Conservation (phyloP, 2,329 filamentous ascomycete species). For the Atkinsonella texensis region DNA sequence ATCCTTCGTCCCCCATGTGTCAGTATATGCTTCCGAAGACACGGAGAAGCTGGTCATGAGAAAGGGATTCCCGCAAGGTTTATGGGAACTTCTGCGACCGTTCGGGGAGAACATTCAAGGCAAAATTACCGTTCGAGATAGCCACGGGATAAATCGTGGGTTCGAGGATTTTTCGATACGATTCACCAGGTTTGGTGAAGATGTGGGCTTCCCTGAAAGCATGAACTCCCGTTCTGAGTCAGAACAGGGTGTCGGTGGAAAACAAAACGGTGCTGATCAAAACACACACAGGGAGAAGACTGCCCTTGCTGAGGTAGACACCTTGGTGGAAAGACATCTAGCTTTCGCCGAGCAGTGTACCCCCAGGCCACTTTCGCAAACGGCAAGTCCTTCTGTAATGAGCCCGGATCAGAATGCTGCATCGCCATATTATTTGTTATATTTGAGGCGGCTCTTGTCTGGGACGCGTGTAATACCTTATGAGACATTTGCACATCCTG, state of each 20-base stretch:
- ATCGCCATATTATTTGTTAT: slow-evolving; percentile 76
- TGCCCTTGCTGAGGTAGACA: slow-evolving; percentile 56
- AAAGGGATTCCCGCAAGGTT: slow-evolving; percentile 73
- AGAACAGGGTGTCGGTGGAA: slow-evolving; percentile 26
- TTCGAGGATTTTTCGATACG: slow-evolving; percentile 87
- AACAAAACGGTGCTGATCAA: slow-evolving; percentile 15
- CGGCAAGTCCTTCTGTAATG: slow-evolving; percentile 26
- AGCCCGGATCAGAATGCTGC: slow-evolving; percentile 38
- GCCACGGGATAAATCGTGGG: slow-evolving; percentile 66
- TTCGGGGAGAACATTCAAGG: slow-evolving; percentile 84
- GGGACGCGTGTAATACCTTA: slow-evolving; percentile 67
- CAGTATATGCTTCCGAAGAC: slow-evolving; percentile 75
- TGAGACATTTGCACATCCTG: slow-evolving; percentile 89
- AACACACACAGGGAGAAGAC: slow-evolving; percentile 19
- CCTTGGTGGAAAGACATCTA: slow-evolving; percentile 68
- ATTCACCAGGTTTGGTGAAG: slow-evolving; percentile 61
- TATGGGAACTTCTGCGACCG: slow-evolving; percentile 77
- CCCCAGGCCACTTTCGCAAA: slow-evolving; percentile 20
- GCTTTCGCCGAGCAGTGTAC: slow-evolving; percentile 57
- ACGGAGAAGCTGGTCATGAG: slow-evolving; percentile 67
- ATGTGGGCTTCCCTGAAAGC: slow-evolving; percentile 39
- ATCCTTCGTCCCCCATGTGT: slow-evolving; percentile 81
- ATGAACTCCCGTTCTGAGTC: slow-evolving; percentile 17
- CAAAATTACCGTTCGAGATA: slow-evolving; percentile 84
- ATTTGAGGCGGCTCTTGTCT: slow-evolving; percentile 72